These are phyloP conservation scores for Trichocladium antarcticum DNA, from an alignment of 495 filamentous ascomycete species.

Conservation along the genomic window DNA sequence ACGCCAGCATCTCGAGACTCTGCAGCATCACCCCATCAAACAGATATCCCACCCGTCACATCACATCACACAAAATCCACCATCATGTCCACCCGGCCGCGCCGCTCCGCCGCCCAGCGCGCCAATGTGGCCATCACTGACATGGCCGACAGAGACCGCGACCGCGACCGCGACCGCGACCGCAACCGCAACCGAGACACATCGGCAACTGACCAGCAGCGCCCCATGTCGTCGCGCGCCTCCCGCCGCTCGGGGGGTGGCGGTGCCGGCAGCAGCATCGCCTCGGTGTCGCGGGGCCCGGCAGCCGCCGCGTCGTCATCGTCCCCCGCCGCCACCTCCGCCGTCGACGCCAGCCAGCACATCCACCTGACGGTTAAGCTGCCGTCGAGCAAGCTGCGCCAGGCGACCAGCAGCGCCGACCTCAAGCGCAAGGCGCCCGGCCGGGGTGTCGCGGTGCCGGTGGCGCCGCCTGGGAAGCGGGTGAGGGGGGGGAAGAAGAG, in stretches of 20 bases:
- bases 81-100: slow-evolving; percentile 34
- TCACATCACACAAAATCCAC: background rate
- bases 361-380: slow-evolving; percentile 78
- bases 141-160: slow-evolving; percentile 38
- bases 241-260: slow-evolving; percentile 39
- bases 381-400: slow-evolving; percentile 67
- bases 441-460: slow-evolving; percentile 32
- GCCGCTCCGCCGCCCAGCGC: slow-evolving; percentile 39
- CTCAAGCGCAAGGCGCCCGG: slow-evolving; percentile 19
- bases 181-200: slow-evolving; percentile 26
- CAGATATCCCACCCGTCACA: background rate
- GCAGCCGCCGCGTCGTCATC: slow-evolving; percentile 14
- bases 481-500: slow-evolving; percentile 51
- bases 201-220: slow-evolving; percentile 24
- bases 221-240: slow-evolving; percentile 38
- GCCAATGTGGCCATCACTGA: slow-evolving; percentile 41
- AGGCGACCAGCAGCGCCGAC: slow-evolving; percentile 54
- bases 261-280: slow-evolving; percentile 24
- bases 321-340: slow-evolving; percentile 30
- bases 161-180: slow-evolving; percentile 34
- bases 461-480: slow-evolving; percentile 49
- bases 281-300: slow-evolving; percentile 46
- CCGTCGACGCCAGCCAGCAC: slow-evolving; percentile 48
- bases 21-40: no score
- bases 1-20: background rate